Conservation (phyloP, 2,329 filamentous ascomycete species). For the Chrysoporthe puriensis region DNA sequence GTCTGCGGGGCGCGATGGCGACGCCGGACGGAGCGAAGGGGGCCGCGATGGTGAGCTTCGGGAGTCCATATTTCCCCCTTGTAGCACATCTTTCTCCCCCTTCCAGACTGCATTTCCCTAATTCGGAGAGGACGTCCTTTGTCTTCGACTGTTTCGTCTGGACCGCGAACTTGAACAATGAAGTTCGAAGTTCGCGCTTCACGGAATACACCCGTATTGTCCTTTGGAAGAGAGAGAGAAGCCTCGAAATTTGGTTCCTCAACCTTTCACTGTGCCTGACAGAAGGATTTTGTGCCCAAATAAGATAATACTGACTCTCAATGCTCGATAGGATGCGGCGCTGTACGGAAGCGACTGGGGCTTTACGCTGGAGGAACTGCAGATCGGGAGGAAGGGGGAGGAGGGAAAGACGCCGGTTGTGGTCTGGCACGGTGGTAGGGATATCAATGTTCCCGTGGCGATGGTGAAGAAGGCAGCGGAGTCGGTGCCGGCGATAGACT, state of each 20-base stretch:
- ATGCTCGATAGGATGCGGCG: slow-evolving; percentile 24
- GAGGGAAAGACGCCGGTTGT: slow-evolving; percentile 27
- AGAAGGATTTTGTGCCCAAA: background rate
- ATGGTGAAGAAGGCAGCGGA: slow-evolving; percentile 33
- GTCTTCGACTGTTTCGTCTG: too few relatives aligned
- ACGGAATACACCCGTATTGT: too few relatives aligned
- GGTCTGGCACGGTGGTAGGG: slow-evolving; percentile 33
- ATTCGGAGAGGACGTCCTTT: too few relatives aligned
- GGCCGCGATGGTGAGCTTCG: background rate
- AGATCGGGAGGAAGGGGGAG: background rate
- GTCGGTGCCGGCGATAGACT: slow-evolving; percentile 29
- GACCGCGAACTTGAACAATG: too few relatives aligned
- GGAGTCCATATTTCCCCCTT: background rate
- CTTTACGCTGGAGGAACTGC: slow-evolving; percentile 32
- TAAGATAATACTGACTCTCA: background rate
- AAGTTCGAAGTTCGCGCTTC: too few relatives aligned
- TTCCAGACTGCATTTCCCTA: too few relatives aligned
- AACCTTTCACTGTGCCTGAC: too few relatives aligned
- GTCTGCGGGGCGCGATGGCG: slow-evolving; percentile 17
- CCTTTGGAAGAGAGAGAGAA: too few relatives aligned
- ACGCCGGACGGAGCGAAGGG: slow-evolving; percentile 24
- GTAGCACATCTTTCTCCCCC: too few relatives aligned
- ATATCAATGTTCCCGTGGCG: slow-evolving; percentile 32
- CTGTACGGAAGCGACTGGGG: slow-evolving; percentile 30
- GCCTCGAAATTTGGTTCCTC: too few relatives aligned